Evolutionary conservation across 1,284 basidiomycete genomes (phyloP), one percentile per base, ranked within the genome.

Genomic region (Schizopora paradoxa): DNA sequence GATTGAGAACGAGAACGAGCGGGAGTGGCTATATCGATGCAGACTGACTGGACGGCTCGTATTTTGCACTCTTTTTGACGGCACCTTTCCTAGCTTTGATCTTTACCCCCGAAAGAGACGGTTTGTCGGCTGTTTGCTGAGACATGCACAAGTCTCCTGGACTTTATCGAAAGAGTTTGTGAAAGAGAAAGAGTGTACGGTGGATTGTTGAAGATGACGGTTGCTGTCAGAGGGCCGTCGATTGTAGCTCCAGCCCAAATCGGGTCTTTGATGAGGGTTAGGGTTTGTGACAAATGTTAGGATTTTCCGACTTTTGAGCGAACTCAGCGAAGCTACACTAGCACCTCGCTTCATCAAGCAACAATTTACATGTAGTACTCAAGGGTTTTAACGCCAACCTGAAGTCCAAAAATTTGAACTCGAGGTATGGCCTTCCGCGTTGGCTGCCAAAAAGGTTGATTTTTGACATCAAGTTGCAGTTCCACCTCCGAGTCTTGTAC

Each of bases 71-170:
- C 37, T 87, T 87, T 68, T 90, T 90, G 58, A 87, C 86, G 59
- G 83, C 84, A 58, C 87, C 80, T 70, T 91, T 91, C 69, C 87
- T 79, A 62, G 85, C 84, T 79, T 83, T 91, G 61, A 90, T 89
- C 74, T 83, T 76, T 66, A 90, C 86, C 67, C 86, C 86, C 76
- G 84, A 80, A 63, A 89, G 74, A 73, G 84, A 83, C 82, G 86
- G 86, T 77, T 87, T 88, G 67, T 77, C 62, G 68, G 77, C 73
- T 61, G 79, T 65, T 85, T 84, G 85, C 77, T 82, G 80, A 85
- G 86, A 89, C 85, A 89, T 89, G 70, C 86, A 88, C 82, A 50
- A 31, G 36, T 50, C 38, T 35, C 33, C 48, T 39, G 26, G 48
- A 40, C 32, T 41, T 23, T 39, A 28, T 22, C 22, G 14, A 35